Evolutionary conservation across 23 red algal genomes (phyloP), one percentile per base, ranked within the genome.

Genomic region (Agarophyton chilense): DNA sequence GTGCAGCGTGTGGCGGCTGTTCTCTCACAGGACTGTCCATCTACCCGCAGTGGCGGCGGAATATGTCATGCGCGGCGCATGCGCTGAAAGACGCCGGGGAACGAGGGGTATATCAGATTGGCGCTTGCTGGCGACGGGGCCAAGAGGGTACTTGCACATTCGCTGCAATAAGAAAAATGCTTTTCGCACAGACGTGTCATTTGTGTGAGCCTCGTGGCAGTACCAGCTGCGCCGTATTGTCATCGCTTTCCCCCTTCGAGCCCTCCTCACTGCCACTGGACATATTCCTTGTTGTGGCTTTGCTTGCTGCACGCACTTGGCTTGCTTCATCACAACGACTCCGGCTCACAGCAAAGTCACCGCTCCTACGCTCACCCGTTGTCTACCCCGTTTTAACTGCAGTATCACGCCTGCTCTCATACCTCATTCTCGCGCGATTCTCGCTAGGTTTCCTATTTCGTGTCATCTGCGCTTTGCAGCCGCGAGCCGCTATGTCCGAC

Each of bases 151-250:
- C 52, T 12, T 21, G 3, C 9, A 8, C 60, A 36, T 36, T 4
- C 32, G 60, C 60, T 14, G n/a, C n/a, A n/a, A n/a, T n/a, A n/a
- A n/a, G n/a, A 65, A 65, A 65, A 65, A 65, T 36, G 60, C 60
- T 65, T 38, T 65, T 38, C 31, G 31, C 60, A 65, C 31, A 29
- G 60, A 38, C 60, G 60, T 65, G 60, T 65, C 60, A 65, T 38
- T 38, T 65, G 31, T 35, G 26, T 14, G 13, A 38, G 4, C 21
- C 60, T 35, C 60, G 31, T 31, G 16, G 7, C 11, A 65, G 60
- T 29, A 10, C 29, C 29, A 8, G 10, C 60, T 65, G 60, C 32
- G 31, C 12, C 60, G 6, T 29, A 33, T 31, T 35, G 60, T 65
- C 52, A n/a, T 55, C 52, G 21, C 52, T 22, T 4, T 19, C 18